These are phyloP conservation scores for Daedalea quercina DNA, from an alignment of 768 basidiomycete genomes.

Conservation along the genomic window DNA sequence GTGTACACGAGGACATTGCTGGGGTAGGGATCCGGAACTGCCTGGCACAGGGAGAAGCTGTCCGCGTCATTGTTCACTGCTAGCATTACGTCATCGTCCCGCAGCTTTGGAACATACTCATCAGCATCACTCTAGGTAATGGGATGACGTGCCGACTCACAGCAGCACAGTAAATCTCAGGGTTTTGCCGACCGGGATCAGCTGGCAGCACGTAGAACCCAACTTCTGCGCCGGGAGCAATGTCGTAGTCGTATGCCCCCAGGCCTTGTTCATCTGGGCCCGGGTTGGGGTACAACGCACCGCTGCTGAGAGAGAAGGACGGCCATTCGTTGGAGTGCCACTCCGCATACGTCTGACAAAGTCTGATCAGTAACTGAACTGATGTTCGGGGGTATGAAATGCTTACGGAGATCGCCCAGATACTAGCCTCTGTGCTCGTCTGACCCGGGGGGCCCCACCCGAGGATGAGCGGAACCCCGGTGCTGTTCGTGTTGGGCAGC, in stretches of 20 bases:
- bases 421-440: slow-evolving; percentile 27
- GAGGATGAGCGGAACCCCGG: slow-evolving; percentile 42
- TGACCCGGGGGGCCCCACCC: slow-evolving; percentile 23
- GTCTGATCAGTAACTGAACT: not conserved
- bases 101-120: too few species aligned
- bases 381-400: not conserved
- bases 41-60: too few species aligned
- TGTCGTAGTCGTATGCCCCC: not conserved
- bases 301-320: not conserved
- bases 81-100: too few species aligned
- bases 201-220: not conserved
- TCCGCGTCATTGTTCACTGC: too few species aligned
- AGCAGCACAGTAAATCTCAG: not conserved
- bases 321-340: slow-evolving; percentile 15
- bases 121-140: too few species aligned
- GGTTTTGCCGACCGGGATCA: not conserved
- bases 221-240: not conserved
- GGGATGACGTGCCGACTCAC: not conserved
- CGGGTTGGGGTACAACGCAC: not conserved
- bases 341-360: slow-evolving; percentile 42
- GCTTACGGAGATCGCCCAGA: slow-evolving; percentile 38
- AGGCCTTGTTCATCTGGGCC: not conserved
- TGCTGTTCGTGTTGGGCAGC: slow-evolving; percentile 31
- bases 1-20: too few species aligned
- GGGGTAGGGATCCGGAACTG: too few species aligned